Evolutionary conservation across 1,284 basidiomycete species (phyloP).

Genomic region (Heliocybe sulcata): DNA sequence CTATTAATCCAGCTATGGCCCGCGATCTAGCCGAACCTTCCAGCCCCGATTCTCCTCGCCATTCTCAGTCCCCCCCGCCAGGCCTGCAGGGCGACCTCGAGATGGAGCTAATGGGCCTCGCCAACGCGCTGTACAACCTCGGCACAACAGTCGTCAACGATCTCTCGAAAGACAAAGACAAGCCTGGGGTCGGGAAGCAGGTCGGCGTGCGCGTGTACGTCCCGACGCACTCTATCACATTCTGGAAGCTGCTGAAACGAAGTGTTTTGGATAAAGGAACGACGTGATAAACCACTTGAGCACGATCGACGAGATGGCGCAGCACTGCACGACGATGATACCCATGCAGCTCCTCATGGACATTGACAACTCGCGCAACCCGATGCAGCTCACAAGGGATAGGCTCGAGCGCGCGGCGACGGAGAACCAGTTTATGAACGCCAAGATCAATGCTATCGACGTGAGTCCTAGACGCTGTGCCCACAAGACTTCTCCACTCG

Average conservation of each 20-base stretch:
- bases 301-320: constrained; percentile 58
- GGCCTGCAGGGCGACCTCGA: constrained; percentile 69
- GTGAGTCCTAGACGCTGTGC: too few relatives aligned
- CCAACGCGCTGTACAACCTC: constrained; percentile 68
- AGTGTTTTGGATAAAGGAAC: constrained; percentile 36
- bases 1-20: too few relatives aligned
- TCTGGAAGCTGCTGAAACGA: background rate
- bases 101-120: constrained; percentile 65
- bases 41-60: constrained; percentile 65
- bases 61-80: constrained; percentile 61
- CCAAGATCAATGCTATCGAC: constrained; percentile 71
- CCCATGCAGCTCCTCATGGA: constrained; percentile 67
- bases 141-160: constrained; percentile 75
- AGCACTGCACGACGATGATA: constrained; percentile 51
- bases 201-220: constrained; percentile 62
- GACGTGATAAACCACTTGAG: constrained; percentile 60
- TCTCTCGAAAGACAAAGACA: constrained; percentile 68
- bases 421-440: constrained; percentile 86
- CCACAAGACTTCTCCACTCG: too few relatives aligned
- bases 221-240: constrained; percentile 2
- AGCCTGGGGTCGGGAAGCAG: constrained; percentile 57
- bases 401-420: constrained; percentile 72
- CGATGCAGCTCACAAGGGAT: constrained; percentile 72
- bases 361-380: constrained; percentile 73
- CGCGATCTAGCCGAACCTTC: constrained; percentile 13